These are phyloP conservation scores for Suillus subalutaceus DNA, from an alignment of 768 basidiomycete genomes.

Conservation along the genomic window DNA sequence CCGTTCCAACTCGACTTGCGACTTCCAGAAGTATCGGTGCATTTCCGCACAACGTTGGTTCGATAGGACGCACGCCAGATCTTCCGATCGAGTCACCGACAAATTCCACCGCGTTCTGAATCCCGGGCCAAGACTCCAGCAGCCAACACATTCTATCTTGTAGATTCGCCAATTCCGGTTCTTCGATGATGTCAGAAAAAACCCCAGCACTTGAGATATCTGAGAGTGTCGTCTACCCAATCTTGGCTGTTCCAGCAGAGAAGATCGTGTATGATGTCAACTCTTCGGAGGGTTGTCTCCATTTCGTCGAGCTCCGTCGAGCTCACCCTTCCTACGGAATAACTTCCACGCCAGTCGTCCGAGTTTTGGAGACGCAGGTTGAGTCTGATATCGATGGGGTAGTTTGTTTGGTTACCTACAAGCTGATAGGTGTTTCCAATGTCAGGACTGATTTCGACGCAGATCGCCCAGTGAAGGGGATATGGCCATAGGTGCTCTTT, in stretches of 20 bases:
- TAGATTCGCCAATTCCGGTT: not conserved
- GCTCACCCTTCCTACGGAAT: conserved; percentile 25
- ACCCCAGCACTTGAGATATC: not conserved
- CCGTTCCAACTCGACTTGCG: no score
- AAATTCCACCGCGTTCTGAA: not conserved
- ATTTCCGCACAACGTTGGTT: not conserved
- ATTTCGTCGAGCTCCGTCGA: not conserved
- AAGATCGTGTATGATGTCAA: not conserved
- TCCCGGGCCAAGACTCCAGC: not conserved
- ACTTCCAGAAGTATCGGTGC: not conserved
- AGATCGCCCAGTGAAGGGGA: conserved; percentile 33
- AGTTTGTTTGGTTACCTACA: conserved; percentile 25
- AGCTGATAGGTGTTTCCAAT: conserved; percentile 31
- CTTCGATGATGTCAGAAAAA: not conserved
- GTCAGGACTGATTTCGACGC: conserved; percentile 20
- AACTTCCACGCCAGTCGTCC: conserved; percentile 26
- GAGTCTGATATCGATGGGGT: conserved; percentile 17
- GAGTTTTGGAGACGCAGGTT: conserved; percentile 9
- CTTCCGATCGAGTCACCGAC: not conserved
- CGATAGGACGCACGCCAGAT: not conserved
- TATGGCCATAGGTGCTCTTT: conserved; percentile 5
- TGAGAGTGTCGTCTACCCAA: not conserved
- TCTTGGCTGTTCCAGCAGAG: not conserved
- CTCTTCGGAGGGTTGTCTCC: not conserved
- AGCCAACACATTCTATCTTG: not conserved